phyloP scores from a whole-genome alignment of 2,329 filamentous ascomycete species.

The Aspergillus sojae region DNA sequence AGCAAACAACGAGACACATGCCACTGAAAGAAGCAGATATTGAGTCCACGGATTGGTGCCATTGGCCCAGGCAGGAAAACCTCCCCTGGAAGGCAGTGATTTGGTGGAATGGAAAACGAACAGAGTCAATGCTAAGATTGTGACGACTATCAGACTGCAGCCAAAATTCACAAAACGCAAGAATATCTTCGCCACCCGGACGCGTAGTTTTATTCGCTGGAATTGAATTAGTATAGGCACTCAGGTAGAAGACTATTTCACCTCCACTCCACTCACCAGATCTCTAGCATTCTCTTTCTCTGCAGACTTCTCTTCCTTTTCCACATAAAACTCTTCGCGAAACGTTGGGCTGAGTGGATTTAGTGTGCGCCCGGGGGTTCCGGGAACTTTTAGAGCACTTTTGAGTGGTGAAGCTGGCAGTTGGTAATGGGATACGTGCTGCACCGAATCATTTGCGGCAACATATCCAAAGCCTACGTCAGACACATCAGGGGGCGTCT shows the following conservation, averaged over 20 bases:
- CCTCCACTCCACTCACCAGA: slow-evolving; percentile 65
- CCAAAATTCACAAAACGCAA: slow-evolving; percentile 96
- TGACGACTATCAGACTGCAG: slow-evolving; percentile 90
- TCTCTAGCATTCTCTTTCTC: slow-evolving; percentile 88
- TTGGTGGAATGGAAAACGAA: slow-evolving; percentile 90
- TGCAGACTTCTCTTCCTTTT: slow-evolving; percentile 78
- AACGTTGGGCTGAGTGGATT: slow-evolving; percentile 92
- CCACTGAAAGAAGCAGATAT: slow-evolving; percentile 75
- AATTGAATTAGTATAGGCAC: slow-evolving; percentile 8
- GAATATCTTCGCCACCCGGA: slow-evolving; percentile 90
- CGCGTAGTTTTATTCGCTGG: slow-evolving; percentile 88
- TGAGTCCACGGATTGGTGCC: slow-evolving; percentile 87
- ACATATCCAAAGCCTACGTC: slow-evolving; percentile 96
- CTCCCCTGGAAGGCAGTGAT: slow-evolving; percentile 72
- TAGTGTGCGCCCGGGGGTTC: slow-evolving; percentile 73
- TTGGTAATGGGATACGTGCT: slow-evolving; percentile 56
- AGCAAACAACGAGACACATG: slow-evolving; percentile 77
- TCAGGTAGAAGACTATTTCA: background rate
- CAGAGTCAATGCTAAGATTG: slow-evolving; percentile 87
- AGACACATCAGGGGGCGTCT: slow-evolving; percentile 61
- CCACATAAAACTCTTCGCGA: slow-evolving; percentile 79
- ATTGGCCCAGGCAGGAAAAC: slow-evolving; percentile 80
- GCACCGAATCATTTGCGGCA: slow-evolving; percentile 55
- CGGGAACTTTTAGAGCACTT: slow-evolving; percentile 86
- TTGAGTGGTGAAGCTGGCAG: slow-evolving; percentile 80